Base-by-base conservation (phyloP, 805 yeast species). In the Wilhelminamyces savonicus region DNA sequence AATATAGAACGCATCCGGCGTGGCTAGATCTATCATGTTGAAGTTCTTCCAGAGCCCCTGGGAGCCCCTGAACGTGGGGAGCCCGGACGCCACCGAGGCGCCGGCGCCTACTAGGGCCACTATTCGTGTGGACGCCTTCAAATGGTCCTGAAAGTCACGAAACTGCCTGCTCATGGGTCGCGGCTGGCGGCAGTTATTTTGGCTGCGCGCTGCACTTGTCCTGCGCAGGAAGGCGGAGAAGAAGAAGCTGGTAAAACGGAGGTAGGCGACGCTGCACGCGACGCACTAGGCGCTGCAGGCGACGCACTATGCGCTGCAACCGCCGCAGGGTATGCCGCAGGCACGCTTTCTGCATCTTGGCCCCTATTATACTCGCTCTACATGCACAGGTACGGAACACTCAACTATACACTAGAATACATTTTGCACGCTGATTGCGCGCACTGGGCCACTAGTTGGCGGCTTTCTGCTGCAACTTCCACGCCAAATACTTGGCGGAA, bases 101-200 rank as follows among this genome's bases (percentile, higher is more conserved):
- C 95, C 95, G 3, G 94, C 88, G 1, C 95, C 95, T 2, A 81
- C 82, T 4, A 81, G 59, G 3, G 82, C 82, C 12, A 80, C 58
- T 10, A 78, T 66, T 22, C 69, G 67, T 32, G 59, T 60, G 28
- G 76, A 66, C 15, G 53, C 49, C 16, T 52, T 41, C 10, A 75
- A 54, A 36, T 69, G 66, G 6, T 61, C 64, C 27, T 76, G 85
- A 49, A 79, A 78, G 42, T 64, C 66, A 4, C 26, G 28, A 26
- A 59, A 37, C 21, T 44, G 51, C 21, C 39, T 42, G 31, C 27
- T 37, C 59, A 54, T 53, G 24, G 16, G 14, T 20, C 23, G n/a
- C n/a, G n/a, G n/a, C n/a, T n/a, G n/a, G n/a, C n/a, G n/a, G n/a
- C n/a, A n/a, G n/a, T n/a, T n/a, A n/a, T n/a, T n/a, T n/a, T n/a